Base-by-base conservation (phyloP, 768 basidiomycete species). In the Pisolithus microcarpus region DNA sequence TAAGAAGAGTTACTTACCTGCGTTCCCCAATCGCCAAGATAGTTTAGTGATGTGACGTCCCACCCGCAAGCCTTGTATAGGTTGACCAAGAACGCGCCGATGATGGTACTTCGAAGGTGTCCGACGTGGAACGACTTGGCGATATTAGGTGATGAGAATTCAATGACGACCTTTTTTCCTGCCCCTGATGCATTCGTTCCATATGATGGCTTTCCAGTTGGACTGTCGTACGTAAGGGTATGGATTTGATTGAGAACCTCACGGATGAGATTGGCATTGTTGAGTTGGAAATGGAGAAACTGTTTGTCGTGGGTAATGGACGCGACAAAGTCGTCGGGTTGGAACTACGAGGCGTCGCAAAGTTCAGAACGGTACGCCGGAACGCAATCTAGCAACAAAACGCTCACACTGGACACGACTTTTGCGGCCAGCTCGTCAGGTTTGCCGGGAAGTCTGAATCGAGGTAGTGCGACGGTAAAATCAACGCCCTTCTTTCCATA, bases 41-140 rank as follows among this genome's bases (percentile, higher is more conserved):
- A 99, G 66, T 99, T 99, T 69, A 97, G 73, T 2, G 87, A 78
- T 36, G 80, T 68, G n/a, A 94, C 92, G 7, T 91, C 80, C 93
- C 91, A 98, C 15, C 95, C 94, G 60, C 86, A 91, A 7, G 90
- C 79, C 62, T 84, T 85, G 75, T 98, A 95, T 38, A 97, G 60
- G 69, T 97, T 97, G 10, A 80, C 75, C 52, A 97, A 69, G 73
- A 96, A 96, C 0, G 90, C 86, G 18, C 95, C 95, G 63, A 98
- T 95, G 66, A 99, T 99, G 16, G 95, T 99, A 49, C 91, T 93
- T 37, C 95, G 80, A 53, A 98, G 71, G 69, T 98, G 95, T 13
- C 95, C 96, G 48, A 96, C 93, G 59, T 99, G 95, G 81, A 98
- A 98, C 5, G 87, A 86, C 66, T 99, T 99, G 18, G 95, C 95